Evolutionary conservation across 352 stramenopile species (phyloP), one percentile per base, ranked within the genome.

Genomic region (Elongisporangium prolatum): DNA sequence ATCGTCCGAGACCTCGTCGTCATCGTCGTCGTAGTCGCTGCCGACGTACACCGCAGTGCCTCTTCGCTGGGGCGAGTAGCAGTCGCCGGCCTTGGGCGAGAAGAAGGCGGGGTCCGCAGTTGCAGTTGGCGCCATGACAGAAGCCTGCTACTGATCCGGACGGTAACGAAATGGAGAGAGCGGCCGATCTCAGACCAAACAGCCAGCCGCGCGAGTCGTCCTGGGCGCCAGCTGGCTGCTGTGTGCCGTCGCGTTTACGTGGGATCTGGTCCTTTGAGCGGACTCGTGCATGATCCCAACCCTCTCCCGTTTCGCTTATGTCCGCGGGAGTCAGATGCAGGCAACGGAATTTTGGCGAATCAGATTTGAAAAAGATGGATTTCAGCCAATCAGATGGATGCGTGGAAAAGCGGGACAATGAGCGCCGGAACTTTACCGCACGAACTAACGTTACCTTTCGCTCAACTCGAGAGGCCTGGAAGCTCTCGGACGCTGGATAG

Each of bases 1-100:
- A 54, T 88, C 77, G 59, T 88, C 80, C 57, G 74, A 86, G 47
- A 80, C 74, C 48, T 88, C 80, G 57, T 91, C 77, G 47, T 86
- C n/a, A n/a, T n/a, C 74, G 28, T 84, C 74, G 52, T 81, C 74
- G 25, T 59, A 67, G 48, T 73, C 60, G 24, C 50, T 54, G 21
- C 50, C 21, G 50, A 68, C 53, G 71, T 51, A 49, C 69, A 59
- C 49, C 54, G 37, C 47, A 67, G 58, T 59, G 55, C 52, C 59
- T 64, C 51, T 56, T 71, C 34, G 34, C 34, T 44, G 34, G 4
- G 34, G 34, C 10, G 34, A 44, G 34, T 44, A 44, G 34, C 4
- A 44, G 34, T 4, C 34, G 34, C 34, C 34, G 34, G 34, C 34
- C 34, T 44, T 44, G 11, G 34, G 11, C 11, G 34, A 44, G 34